Evolutionary conservation across 768 basidiomycete species (phyloP), one percentile per base, ranked within the genome.

Genomic region (Boletus speciosus): DNA sequence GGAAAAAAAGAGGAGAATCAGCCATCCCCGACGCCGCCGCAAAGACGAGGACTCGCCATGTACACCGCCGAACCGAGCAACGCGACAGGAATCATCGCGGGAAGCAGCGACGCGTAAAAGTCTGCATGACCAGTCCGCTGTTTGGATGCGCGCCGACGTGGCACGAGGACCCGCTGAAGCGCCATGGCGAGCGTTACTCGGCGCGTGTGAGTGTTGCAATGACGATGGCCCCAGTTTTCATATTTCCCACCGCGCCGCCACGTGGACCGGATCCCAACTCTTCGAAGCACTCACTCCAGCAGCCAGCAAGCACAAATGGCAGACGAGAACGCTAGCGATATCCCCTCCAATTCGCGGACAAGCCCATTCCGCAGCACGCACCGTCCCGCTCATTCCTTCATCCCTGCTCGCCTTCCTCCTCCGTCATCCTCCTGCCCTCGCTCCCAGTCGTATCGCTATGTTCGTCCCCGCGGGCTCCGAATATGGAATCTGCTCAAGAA

Each of bases 1-100:
- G 19, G 19, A 19, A 19, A 19, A 19, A 19, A 19, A 19, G 19
- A 19, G 19, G 19, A 19, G 19, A 19, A 19, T 19, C 19, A 19
- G 19, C 19, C 19, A 19, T 19, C 19, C 19, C 19, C 19, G 19
- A 19, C 19, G 19, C 31, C 55, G 50, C 39, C 62, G 54, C 23
- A 50, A 6, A 11, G 51, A 37, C 14, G 10, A 35, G 9, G 36
- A 58, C 79, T 53, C 65, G 88, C 90, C 61, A 90, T 74, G 71
- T 90, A 92, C 52, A 92, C 79, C 9, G 84, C 86, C 48, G 88
- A 90, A 16, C 89, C 90, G 12, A 93, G 76, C 48, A 93, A 73
- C 48, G 84, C 83, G 49, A 93, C 74, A 9, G 90, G 90, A 46
- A 91, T 71, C 88, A 91, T 91, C 32, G 81, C 81, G 27, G 90